Conservation (phyloP, 192 early-diverging fungal genomes). For the Podila verticillata region DNA sequence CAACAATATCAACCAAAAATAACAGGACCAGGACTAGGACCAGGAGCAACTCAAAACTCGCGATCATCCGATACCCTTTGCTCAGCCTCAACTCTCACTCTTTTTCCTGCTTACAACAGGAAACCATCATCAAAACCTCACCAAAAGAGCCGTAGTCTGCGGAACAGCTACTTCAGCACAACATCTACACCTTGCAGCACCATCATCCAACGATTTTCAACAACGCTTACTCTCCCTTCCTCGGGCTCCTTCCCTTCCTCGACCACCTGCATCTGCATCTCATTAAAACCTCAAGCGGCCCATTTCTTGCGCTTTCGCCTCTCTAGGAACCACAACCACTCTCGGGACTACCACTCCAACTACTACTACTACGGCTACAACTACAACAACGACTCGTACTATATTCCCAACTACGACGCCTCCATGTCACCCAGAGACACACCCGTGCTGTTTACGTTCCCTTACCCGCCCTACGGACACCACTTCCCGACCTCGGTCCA, state of each 20-base stretch:
- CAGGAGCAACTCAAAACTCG: neutral
- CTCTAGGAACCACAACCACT: conserved; percentile 3
- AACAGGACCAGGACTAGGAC: neutral
- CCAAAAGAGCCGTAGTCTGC: neutral
- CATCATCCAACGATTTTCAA: neutral
- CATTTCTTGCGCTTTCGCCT: conserved; percentile 1
- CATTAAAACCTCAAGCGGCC: conserved; percentile 6
- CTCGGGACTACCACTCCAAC: neutral
- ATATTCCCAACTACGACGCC: neutral
- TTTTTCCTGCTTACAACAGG: neutral
- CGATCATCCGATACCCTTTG: neutral
- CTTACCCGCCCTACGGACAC: conserved; percentile 6
- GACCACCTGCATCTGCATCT: conserved; percentile 9
- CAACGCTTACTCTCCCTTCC: neutral
- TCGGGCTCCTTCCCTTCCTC: neutral
- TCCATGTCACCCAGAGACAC: neutral
- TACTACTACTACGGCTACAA: neutral
- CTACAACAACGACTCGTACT: neutral
- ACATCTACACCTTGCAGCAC: neutral
- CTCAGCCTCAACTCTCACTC: neutral
- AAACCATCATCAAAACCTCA: neutral
- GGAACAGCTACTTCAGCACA: neutral
- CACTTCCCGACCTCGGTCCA: conserved; percentile 12
- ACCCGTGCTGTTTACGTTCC: conserved; percentile 16
- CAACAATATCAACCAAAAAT: neutral